A percentile compares a stretch with the other conserved stretches of the same genome.
Evolutionary conservation across 2,329 filamentous ascomycete genomes (phyloP).

Genomic region (Stagonosporopsis vannaccii): DNA sequence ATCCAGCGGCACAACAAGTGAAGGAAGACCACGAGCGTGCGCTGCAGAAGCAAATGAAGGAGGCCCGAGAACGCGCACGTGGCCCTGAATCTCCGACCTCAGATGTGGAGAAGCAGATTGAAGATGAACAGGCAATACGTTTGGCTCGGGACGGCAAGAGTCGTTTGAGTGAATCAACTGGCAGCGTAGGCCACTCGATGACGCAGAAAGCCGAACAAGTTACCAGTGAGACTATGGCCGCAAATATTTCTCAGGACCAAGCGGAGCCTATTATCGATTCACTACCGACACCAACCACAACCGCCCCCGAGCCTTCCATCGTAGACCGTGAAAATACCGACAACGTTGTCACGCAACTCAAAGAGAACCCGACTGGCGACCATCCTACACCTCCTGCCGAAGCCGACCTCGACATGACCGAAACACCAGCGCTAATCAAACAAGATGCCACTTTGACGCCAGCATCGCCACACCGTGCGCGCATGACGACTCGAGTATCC

Average conservation of each 20-base stretch:
- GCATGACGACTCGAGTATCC: constrained; percentile 73
- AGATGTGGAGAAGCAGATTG: constrained; percentile 65
- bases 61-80: constrained; percentile 52
- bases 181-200: constrained; percentile 28
- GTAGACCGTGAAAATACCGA: constrained; percentile 35
- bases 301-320: constrained; percentile 40
- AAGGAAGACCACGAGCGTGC: constrained; percentile 63
- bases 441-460: constrained; percentile 33
- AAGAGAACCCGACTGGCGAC: constrained; percentile 26
- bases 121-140: constrained; percentile 60
- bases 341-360: constrained; percentile 12
- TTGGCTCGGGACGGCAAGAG: constrained; percentile 44
- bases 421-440: constrained; percentile 27
- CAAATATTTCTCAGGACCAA: constrained; percentile 17
- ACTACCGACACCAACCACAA: constrained; percentile 46
- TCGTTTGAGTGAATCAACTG: constrained; percentile 31
- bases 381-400: constrained; percentile 49
- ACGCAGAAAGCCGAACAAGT: constrained; percentile 35
- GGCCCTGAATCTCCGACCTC: constrained; percentile 59
- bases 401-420: constrained; percentile 44
- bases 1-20: constrained; percentile 49
- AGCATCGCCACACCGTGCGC: constrained; percentile 48
- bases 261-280: constrained; percentile 40
- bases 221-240: constrained; percentile 13
- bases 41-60: constrained; percentile 59